Conservation (phyloP, 129 eudicot genomes). For the Flaveria bidentis region DNA sequence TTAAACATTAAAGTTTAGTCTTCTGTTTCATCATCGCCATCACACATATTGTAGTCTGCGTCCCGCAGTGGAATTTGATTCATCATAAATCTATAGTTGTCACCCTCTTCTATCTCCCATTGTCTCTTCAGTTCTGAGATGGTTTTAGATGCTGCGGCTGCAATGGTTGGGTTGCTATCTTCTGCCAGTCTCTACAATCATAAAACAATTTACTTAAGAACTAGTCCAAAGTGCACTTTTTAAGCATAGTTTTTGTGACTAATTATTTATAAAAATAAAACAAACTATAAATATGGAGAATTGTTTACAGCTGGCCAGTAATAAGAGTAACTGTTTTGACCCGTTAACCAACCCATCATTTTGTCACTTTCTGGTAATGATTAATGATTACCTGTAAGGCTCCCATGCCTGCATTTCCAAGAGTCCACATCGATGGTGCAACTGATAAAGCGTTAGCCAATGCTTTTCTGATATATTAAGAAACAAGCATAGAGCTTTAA, state of each 20-base stretch:
- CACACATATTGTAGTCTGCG: conserved; percentile 29
- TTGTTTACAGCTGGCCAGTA: neutral
- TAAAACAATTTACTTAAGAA: neutral
- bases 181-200: conserved; percentile 85
- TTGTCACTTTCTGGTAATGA: neutral
- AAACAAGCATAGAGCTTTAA: conserved; percentile 2
- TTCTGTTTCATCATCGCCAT: conserved; percentile 29
- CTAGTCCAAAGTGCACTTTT: neutral
- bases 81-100: conserved; percentile 87
- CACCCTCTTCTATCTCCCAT: conserved; percentile 97
- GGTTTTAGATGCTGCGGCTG: conserved; percentile 87
- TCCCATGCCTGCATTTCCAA: conserved; percentile 99
- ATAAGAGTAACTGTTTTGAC: conserved; percentile 2
- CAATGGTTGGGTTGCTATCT: conserved; percentile 90
- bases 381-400: conserved; percentile 80
- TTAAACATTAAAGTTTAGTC: conserved; percentile 27
- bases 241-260: conserved; percentile 1
- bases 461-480: conserved; percentile 64
- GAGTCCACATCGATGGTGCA: conserved; percentile 99
- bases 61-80: conserved; percentile 43
- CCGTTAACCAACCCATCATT: neutral
- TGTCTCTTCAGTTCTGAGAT: conserved; percentile 84
- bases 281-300: neutral
- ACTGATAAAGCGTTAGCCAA: conserved; percentile 93
- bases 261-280: neutral